A percentile compares a stretch with the other conserved stretches of the same genome.
Evolutionary conservation across 345 rosid species (phyloP).

Genomic region (Pugionium cornutum): DNA sequence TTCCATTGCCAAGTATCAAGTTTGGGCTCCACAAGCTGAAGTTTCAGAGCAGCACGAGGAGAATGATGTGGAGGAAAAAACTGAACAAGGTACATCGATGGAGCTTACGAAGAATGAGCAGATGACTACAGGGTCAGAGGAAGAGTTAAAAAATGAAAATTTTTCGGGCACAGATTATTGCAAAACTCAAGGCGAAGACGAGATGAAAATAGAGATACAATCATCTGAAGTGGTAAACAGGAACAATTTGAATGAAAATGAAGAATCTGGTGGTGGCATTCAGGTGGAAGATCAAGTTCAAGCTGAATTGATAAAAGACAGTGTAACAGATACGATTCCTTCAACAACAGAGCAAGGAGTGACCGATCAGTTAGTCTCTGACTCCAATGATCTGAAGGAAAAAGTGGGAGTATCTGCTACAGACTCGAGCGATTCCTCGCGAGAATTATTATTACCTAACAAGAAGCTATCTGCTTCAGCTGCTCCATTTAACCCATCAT

Average conservation of each 20-base stretch:
- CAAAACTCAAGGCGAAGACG: slow-evolving; percentile 30
- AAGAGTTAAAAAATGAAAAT: slow-evolving; percentile 46
- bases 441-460: slow-evolving; percentile 48
- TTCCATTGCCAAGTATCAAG: slow-evolving; percentile 67
- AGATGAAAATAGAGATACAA: slow-evolving; percentile 45
- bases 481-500: slow-evolving; percentile 86
- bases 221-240: slow-evolving; percentile 46
- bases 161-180: slow-evolving; percentile 42
- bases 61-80: slow-evolving; percentile 31
- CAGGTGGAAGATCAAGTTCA: slow-evolving; percentile 46
- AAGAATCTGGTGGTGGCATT: slow-evolving; percentile 43
- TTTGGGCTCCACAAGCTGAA: slow-evolving; percentile 53
- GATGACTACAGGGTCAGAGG: slow-evolving; percentile 37
- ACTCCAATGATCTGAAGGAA: slow-evolving; percentile 63
- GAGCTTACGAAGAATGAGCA: slow-evolving; percentile 43
- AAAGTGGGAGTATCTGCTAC: slow-evolving; percentile 41
- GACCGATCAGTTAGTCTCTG: slow-evolving; percentile 44
- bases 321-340: slow-evolving; percentile 45
- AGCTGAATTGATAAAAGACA: slow-evolving; percentile 39
- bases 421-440: slow-evolving; percentile 48
- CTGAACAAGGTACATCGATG: slow-evolving; percentile 41
- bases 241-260: slow-evolving; percentile 39
- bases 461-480: slow-evolving; percentile 96
- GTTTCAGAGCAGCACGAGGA: slow-evolving; percentile 48
- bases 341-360: slow-evolving; percentile 44